Percentiles rank a stretch among this genome's conserved stretches.
phyloP scores from a whole-genome alignment of 1,139 yeast genomes.

The Ogataea hybrid region DNA sequence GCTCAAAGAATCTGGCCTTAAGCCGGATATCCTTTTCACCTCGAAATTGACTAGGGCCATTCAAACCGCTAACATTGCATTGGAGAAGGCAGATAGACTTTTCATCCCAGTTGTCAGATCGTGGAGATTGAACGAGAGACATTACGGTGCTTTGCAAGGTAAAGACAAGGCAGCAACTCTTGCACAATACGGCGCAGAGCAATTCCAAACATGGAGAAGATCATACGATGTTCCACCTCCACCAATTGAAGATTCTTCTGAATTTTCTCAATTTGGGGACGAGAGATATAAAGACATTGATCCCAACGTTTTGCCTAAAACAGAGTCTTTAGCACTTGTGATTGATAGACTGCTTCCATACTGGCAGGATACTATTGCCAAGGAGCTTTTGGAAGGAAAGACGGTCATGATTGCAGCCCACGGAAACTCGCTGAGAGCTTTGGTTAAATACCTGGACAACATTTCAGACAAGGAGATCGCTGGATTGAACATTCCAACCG shows the following conservation, averaged over 20 bases:
- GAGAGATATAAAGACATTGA: conserved; percentile 81
- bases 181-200: conserved; percentile 84
- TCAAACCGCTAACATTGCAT: conserved; percentile 96
- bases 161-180: conserved; percentile 95
- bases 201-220: conserved; percentile 98
- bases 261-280: conserved; percentile 84
- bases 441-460: conserved; percentile 94
- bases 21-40: conserved; percentile 88
- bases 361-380: conserved; percentile 94
- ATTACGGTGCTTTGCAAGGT: conserved; percentile 98
- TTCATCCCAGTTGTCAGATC: conserved; percentile 92
- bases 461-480: conserved; percentile 93
- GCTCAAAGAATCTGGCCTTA: conserved; percentile 80
- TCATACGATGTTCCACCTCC: conserved; percentile 98
- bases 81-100: conserved; percentile 83
- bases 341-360: conserved; percentile 96
- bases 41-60: conserved; percentile 94
- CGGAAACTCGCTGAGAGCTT: conserved; percentile 97
- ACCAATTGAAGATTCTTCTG: conserved; percentile 68
- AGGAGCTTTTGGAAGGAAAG: conserved; percentile 81
- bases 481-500: conserved; percentile 95
- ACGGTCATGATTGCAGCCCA: conserved; percentile 95
- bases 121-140: conserved; percentile 99
- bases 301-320: conserved; percentile 83
- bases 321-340: conserved; percentile 93